Base-by-base conservation (phyloP, 768 basidiomycete species). In the Suillus clintonianus region DNA sequence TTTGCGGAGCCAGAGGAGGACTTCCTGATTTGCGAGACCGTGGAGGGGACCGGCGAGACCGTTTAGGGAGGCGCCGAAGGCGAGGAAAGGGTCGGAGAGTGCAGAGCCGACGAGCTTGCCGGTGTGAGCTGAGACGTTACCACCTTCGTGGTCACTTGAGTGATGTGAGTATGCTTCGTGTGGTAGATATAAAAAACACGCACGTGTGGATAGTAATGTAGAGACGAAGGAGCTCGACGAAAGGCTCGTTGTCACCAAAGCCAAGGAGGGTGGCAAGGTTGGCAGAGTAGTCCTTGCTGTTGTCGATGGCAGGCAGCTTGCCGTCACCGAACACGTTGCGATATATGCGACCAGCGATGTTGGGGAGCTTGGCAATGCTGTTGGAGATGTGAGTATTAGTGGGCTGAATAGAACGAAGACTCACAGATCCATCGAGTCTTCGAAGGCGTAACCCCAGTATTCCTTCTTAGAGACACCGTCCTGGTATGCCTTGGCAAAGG, bases 21-120 rank as follows among this genome's bases (percentile, higher is more conserved):
- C 97, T 77, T 99, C 97, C 80, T 99, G 97, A 84, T 99, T 97
- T 45, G 95, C 94, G 42, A 96, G 88, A 72, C 96, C 97, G 80
- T 99, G 97, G 11, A 99, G 88, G 45, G 97, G 97, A 36, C 97
- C 97, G 54, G 97, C 97, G 48, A 99, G 89, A 80, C 97, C 97
- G 70, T 97, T 97, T 65, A 99, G 82, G 37, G 95, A 91, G 55
- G 97, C 97, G 63, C 85, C 87, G 75, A 94, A 98, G 6, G 96
- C 86, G 30, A 98, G 88, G 94, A 97, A 98, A 61, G 97, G 97
- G 76, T 99, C 97, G 0, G 96, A 96, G 63, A 99, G 90, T 59
- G 97, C 96, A 61, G 95, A 95, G 61, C 94, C 94, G 67, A 96
- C 95, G 24, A 95, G 84, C 78, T 96, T 94, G 63, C 92, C 92